These are phyloP conservation scores for Allium fistulosum DNA, from an alignment of 106 monocot species.

Conservation along the genomic window DNA sequence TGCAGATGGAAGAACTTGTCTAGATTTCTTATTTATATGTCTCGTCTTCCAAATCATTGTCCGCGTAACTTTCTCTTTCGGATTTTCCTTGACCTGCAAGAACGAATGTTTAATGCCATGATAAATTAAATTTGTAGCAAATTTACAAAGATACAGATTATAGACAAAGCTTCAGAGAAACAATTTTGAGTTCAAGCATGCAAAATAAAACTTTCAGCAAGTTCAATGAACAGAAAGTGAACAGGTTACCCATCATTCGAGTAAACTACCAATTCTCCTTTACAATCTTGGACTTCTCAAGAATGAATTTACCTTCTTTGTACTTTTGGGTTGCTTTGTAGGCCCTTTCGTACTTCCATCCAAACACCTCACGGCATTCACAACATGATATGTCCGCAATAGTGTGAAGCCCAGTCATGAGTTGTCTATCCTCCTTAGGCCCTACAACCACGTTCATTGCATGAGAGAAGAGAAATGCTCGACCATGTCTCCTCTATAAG, in stretches of 20 bases:
- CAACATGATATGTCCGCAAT: constrained; percentile 75
- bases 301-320: constrained; percentile 88
- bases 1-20: too few species aligned
- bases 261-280: constrained; percentile 60
- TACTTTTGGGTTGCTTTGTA: constrained; percentile 77
- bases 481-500: constrained; percentile 62
- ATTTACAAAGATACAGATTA: too few species aligned
- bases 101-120: too few species aligned
- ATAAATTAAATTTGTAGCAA: too few species aligned
- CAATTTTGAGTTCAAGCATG: too few species aligned
- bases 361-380: constrained; percentile 73
- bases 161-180: too few species aligned
- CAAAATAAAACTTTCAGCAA: background rate
- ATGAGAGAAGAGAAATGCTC: constrained; percentile 87
- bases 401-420: constrained; percentile 82
- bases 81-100: too few species aligned
- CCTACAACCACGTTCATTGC: constrained; percentile 69
- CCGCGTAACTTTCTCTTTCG: too few species aligned
- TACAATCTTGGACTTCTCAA: constrained; percentile 77
- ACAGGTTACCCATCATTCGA: background rate
- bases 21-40: too few species aligned
- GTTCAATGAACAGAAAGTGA: constrained; percentile 1
- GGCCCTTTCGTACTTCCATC: constrained; percentile 79
- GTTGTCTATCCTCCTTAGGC: constrained; percentile 68
- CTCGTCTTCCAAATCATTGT: too few species aligned